Percentiles rank a stretch among this genome's conserved stretches.
Evolutionary conservation across 73 alveolate species (phyloP).

Genomic region (Tetrahymena borealis): DNA sequence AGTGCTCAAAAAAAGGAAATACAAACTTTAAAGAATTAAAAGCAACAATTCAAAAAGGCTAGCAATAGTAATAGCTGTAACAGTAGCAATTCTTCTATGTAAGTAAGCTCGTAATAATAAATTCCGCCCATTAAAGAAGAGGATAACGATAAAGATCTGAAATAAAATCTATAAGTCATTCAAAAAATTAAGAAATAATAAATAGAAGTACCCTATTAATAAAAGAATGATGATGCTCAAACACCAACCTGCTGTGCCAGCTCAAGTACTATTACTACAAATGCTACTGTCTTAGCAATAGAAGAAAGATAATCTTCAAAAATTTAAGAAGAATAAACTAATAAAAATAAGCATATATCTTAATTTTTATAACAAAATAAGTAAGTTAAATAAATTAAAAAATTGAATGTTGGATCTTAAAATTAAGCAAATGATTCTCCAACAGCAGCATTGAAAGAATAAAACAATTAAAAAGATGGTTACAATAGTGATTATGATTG

Average conservation of each 20-base stretch:
- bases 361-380: background rate
- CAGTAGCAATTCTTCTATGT: background rate
- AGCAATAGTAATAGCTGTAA: background rate
- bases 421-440: no score
- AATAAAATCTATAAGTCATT: background rate
- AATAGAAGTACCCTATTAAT: background rate
- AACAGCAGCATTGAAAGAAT: background rate
- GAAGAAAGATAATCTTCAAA: background rate
- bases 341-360: background rate
- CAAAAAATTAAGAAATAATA: background rate
- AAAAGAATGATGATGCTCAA: background rate
- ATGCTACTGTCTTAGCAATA: background rate
- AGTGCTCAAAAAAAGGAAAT: background rate
- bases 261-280: background rate
- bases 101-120: background rate
- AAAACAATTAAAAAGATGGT: background rate
- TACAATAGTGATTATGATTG: background rate
- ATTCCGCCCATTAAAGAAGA: background rate
- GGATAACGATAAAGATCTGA: background rate
- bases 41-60: background rate
- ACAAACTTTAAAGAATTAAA: background rate
- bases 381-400: background rate
- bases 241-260: background rate
- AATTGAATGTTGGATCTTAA: no score
- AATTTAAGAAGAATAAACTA: background rate